Base-by-base conservation (phyloP, 2,329 filamentous ascomycete species). In the Pseudocercospora fuligena region DNA sequence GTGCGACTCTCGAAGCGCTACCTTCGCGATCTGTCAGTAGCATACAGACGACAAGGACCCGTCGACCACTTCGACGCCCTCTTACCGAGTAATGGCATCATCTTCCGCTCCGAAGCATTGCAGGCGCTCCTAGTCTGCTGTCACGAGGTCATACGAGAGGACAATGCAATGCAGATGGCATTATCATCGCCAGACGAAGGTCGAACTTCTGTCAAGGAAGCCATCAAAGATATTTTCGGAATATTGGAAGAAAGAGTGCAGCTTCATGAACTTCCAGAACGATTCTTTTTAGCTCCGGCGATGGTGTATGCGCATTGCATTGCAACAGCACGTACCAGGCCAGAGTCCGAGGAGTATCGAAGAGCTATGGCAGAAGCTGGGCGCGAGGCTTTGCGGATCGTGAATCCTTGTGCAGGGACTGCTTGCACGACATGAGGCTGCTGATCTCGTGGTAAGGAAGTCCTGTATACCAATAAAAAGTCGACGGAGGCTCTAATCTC, bases 301-400 rank as follows among this genome's bases (percentile, higher is more conserved):
- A 69, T 69, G 67, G 65, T 69, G 2, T 66, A 67, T 60, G 67
- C 62, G n/a, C 67, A 69, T 43, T 53, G 57, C 14, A 47, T 57
- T n/a, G 61, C 66, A 8, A 33, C 57, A 33, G 49, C 60, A n/a
- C 51, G 40, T 19, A 46, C 46, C 21, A 53, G 51, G 6, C 31
- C 47, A 6, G 36, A 47, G 27, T 68, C 66, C 1, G 23, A 36
- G 12, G 62, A 60, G 14, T 68, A 68, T 33, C 33, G 29, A 23
- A 31, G 51, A 33, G 66, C 62, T 12, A 68, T 68, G 66, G 25
- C 60, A 3, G 59, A 62, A 25, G 66, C 63, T 5, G 65, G 61
- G 16, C 16, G 29, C 0, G 65, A 61, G 46, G 61, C 57, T 12
- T 51, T 54, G 57, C 63, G 51, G 57, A 46, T 56, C 25, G 19